Evolutionary conservation across 2,329 filamentous ascomycete species (phyloP), one percentile per base, ranked within the genome.

Genomic region (Nectriaceae sp.): DNA sequence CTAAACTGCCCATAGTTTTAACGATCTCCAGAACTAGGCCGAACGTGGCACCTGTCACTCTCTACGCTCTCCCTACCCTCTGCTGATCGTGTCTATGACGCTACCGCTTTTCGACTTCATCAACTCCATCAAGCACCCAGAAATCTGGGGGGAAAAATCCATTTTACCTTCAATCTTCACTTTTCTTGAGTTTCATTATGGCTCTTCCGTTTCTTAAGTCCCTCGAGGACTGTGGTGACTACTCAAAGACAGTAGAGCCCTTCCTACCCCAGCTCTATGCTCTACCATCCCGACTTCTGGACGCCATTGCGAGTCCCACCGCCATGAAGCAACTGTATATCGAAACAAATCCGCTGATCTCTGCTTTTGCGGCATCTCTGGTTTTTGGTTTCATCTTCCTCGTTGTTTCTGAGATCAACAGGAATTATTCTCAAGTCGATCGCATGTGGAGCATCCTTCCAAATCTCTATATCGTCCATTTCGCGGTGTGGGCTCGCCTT

Each of bases 341-440:
- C 46, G 77, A 84, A 40, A 97, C 93, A 16, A 97, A 99, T 66
- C 94, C 94, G 0, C 75, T 96, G 36, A 78, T 96, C 21, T 85
- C 83, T 1, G 88, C 83, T 3, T 78, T 95, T 55, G 86, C 83
- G 0, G 80, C 89, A 44, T 87, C 89, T 3, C 60, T 96, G 16
- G 77, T 84, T 35, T 69, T 96, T n/a, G 84, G 84, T 2, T 79
- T 79, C 4, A 63, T 94, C 21, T 88, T 95, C 61, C 74, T 96
- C 20, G 64, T 93, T 24, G 75, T 84, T 4, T 89, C 91, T 1
- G 93, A 97, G 70, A 71, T 90, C 73, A 97, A 95, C 72, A 82
- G 81, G 63, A 99, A 99, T 70, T 97, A 92, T 69, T 97, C 92
- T n/a, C 94, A 99, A 71, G 87, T 99, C 36, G 94, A 99, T 69